These are phyloP conservation scores for Hibiscus trionum DNA, from an alignment of 345 rosid species.

Conservation along the genomic window DNA sequence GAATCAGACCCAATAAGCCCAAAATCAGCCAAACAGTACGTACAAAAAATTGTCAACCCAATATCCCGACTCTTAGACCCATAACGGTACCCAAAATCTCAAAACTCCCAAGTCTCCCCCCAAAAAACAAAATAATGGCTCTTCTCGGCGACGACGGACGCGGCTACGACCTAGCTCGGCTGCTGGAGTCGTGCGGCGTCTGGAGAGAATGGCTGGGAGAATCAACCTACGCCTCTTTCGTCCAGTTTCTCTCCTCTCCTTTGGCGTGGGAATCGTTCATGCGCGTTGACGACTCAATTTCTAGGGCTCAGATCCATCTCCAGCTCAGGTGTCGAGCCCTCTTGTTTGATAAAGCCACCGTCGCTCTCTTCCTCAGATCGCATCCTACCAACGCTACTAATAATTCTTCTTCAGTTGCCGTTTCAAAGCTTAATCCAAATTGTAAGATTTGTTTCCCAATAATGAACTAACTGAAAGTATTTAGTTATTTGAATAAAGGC, in stretches of 20 bases:
- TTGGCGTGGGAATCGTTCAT: slow-evolving; percentile 76
- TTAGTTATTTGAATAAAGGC: not conserved
- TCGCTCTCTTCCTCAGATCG: slow-evolving; percentile 56
- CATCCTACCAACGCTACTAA: slow-evolving; percentile 8
- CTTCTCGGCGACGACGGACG: slow-evolving; percentile 89
- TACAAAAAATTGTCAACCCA: too few relatives aligned
- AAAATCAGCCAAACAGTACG: too few relatives aligned
- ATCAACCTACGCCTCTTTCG: slow-evolving; percentile 41
- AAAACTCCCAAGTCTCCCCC: too few relatives aligned
- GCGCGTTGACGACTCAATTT: slow-evolving; percentile 60
- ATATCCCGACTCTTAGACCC: too few relatives aligned
- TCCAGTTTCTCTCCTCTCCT: slow-evolving; percentile 54
- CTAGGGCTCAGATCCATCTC: slow-evolving; percentile 78
- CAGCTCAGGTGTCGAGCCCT: slow-evolving; percentile 92
- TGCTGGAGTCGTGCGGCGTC: slow-evolving; percentile 60
- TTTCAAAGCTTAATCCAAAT: slow-evolving; percentile 60
- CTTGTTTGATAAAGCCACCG: slow-evolving; percentile 71
- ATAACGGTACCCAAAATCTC: too few relatives aligned
- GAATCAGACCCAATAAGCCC: too few relatives aligned
- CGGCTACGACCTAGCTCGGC: slow-evolving; percentile 81
- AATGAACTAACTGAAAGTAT: not conserved
- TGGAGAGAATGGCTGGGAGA: slow-evolving; percentile 96
- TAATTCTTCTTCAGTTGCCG: slow-evolving; percentile 24
- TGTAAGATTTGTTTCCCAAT: slow-evolving; percentile 31
- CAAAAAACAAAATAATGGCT: slow-evolving; percentile 31